Evolutionary conservation across 2,329 filamentous ascomycete species (phyloP), one percentile per base, ranked within the genome.

Genomic region (Lachnellula occidentalis): DNA sequence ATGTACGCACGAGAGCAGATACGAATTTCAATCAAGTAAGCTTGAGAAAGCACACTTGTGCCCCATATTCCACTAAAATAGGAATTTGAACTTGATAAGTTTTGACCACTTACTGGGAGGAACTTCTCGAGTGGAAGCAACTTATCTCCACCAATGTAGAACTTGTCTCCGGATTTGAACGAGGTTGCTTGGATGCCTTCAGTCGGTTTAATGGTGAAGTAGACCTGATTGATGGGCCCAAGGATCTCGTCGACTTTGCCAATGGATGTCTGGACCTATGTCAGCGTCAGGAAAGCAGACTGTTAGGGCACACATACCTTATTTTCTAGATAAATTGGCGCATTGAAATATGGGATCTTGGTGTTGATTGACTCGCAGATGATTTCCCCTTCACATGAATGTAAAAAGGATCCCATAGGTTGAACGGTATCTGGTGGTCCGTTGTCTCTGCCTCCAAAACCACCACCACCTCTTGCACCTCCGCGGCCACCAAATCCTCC

Each of bases 281-380:
- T 62, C 49, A 62, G 57, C 31, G 53, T 4, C 15, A 11, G 6
- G 17, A 46, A 17, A 36, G 4, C n/a, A 17, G 34, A 27, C 5
- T 12, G 17, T 31, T 17, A 12, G 37, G 31, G 34, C 45, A 27
- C 51, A 52, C 71, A 60, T 69, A 87, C 88, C 81, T 97, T 99
- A 80, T 97, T 99, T 81, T 97, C 92, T 68, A 97, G 87, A 78
- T 94, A 99, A 73, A 99, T 95, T 64, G 91, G 91, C 58, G 94
- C 94, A 79, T 96, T 97, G 86, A 99, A 99, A 78, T 95, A 95
- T 59, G 94, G 94, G 61, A 99, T 87, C 77, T 97, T 97, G 67
- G 87, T 78, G 79, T 96, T 97, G 74, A 88, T 87, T 64, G 89
- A 95, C 74, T 91, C 86, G 87, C 92, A 96, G 66, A 99, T 87